Base-by-base conservation (phyloP, 2,329 filamentous ascomycete species). In the Colletotrichum tamarilloi region DNA sequence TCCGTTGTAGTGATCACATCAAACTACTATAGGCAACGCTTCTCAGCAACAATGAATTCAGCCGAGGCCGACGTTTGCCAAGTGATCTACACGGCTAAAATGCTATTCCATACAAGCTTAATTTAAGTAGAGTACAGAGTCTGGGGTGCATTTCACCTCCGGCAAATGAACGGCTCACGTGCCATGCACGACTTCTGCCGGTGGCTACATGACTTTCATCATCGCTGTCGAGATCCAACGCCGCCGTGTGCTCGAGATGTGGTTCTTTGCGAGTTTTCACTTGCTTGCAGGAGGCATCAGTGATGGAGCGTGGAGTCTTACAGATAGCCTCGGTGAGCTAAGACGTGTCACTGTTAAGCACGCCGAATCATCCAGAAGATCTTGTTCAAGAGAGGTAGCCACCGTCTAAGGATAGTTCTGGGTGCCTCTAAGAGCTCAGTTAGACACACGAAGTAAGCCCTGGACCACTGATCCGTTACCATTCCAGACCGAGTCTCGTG, bases 41-140 rank as follows among this genome's bases (percentile, higher is more conserved):
- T 49, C 42, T 8, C 16, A 46, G 19, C 5, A 46, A 46, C 42
- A 3, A 8, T 16, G 14, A 22, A 3, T 8, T 49, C 16, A 19
- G 42, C 19, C 42, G 5, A 32, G 42, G 26, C 32, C 14, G 38
- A 24, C 19, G 24, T 11, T 22, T 14, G 38, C 22, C 59, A 30
- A 62, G 59, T 38, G n/a, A 35, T 16, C 46, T 2, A 9, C 16
- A 56, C 26, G 66, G 59, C 42, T 68, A 52, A 63, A 35, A 30
- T 30, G 35, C n/a, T 55, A 26, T 49, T 28, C 35, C 49, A 16
- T 35, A 69, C 63, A 71, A 71, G 55, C 63, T 71, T 67, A 67
- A 71, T 67, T 46, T 60, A 62, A 58, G 30, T 67, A 71, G 28
- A 71, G 60, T 71, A 55, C 42, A 16, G n/a, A 55, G 19, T 53